Base-by-base conservation (phyloP, 306 rosid genomes). In the Corylus heterophylla region DNA sequence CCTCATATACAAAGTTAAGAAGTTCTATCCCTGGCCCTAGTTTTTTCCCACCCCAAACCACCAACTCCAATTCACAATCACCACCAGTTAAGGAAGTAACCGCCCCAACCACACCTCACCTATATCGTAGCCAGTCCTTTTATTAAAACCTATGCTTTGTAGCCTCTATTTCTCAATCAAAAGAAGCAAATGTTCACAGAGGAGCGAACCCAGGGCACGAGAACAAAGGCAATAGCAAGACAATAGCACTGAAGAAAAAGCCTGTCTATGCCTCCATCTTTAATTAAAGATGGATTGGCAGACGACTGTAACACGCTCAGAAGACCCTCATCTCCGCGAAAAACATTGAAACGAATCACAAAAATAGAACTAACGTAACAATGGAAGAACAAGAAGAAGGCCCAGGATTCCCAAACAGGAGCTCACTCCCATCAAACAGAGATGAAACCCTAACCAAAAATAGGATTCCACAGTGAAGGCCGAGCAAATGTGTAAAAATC, bases 251-350 rank as follows among this genome's bases (percentile, higher is more conserved):
- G 74, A 54, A 25, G 74, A 78, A 55, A 80, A 66, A 79, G 75
- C 68, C 80, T 79, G 81, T 77, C 89, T 85, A 90, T 69, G 75
- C 86, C 84, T 84, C 96, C 93, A 87, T 87, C 89, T 85, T 80
- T 76, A 80, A 68, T 66, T 48, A 82, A 85, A 86, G 83, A 90
- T 79, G 92, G 93, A 85, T 81, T 92, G 58, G 74, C 88, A 74
- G 85, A 74, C 62, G 48, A 81, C 68, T 75, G 77, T 16, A 74
- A 81, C 64, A 75, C 86, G 66, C 81, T 92, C 93, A 87, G 64
- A 78, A 82, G 69, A 69, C 70, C 88, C 83, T 71, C 90, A 81
- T 86, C 85, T 80, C 75, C 39, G 78, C 75, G 11, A 48, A 64
- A 76, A 50, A 69, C 83, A 42, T 52, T 69, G 76, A 82, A 70